Evolutionary conservation across 148 eudicot genomes (phyloP).

Genomic region (Rhododendron ovatum): DNA sequence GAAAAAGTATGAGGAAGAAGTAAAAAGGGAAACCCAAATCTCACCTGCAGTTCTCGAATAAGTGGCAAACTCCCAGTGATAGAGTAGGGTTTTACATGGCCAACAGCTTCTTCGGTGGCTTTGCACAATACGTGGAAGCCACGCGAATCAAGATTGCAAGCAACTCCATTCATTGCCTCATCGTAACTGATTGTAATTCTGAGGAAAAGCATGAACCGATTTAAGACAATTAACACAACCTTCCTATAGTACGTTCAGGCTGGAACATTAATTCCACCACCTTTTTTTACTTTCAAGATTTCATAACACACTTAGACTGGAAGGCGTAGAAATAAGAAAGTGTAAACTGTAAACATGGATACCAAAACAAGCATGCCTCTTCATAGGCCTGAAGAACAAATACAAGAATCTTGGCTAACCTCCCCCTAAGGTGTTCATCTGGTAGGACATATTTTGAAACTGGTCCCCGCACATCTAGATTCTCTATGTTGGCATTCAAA

Average conservation of each 20-base stretch:
- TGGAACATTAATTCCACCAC: neutral
- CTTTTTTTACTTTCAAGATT: neutral
- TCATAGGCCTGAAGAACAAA: neutral
- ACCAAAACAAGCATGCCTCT: neutral
- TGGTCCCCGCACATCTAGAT: constrained; percentile 75
- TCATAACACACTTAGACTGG: neutral
- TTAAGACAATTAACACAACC: neutral
- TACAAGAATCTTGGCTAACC: constrained; percentile 40
- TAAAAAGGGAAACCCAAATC: neutral
- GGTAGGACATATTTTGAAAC: constrained; percentile 91
- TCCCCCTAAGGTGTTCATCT: constrained; percentile 80
- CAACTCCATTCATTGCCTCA: constrained; percentile 76
- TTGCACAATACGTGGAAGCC: constrained; percentile 91
- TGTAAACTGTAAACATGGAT: neutral
- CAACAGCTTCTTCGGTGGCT: constrained; percentile 95
- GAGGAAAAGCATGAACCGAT: constrained; percentile 11
- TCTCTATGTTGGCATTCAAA: constrained; percentile 81
- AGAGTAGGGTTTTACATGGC: constrained; percentile 88
- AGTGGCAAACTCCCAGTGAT: constrained; percentile 95
- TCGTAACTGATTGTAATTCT: constrained; percentile 70
- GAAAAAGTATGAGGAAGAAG: neutral
- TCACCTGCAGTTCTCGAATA: constrained; percentile 84
- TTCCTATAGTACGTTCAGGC: neutral
- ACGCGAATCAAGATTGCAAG: constrained; percentile 85
- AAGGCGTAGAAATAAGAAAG: neutral